phyloP scores from a whole-genome alignment of 345 rosid genomes.

The Salix arbutifolia region DNA sequence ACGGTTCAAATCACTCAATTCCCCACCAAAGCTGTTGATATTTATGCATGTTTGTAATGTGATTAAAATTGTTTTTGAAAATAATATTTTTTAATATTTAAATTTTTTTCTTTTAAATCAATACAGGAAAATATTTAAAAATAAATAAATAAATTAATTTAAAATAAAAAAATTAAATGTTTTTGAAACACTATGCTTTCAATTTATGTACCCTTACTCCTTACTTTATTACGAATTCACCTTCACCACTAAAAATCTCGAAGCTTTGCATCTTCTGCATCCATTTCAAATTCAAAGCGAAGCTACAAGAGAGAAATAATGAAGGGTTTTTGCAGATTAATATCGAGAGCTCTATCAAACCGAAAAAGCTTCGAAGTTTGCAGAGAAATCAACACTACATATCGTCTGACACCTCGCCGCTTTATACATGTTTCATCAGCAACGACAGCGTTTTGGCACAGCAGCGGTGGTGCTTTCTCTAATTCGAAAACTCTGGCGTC shows the following conservation, averaged over 20 bases:
- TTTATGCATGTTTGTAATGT: too few species aligned
- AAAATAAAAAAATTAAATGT: too few species aligned
- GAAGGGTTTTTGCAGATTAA: conserved; percentile 19
- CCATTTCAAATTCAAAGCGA: background rate
- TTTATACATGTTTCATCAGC: conserved; percentile 23
- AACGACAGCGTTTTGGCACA: conserved; percentile 10
- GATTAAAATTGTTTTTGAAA: too few species aligned
- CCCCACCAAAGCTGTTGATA: background rate
- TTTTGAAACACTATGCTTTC: too few species aligned
- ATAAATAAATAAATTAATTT: too few species aligned
- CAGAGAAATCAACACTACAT: background rate
- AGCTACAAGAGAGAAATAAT: background rate
- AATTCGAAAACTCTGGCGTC: conserved; percentile 7
- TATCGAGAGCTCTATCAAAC: conserved; percentile 21
- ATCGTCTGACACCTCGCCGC: conserved; percentile 28
- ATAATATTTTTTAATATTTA: too few species aligned
- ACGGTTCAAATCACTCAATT: background rate
- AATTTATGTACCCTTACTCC: background rate
- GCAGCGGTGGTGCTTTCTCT: background rate
- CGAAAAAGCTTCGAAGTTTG: conserved; percentile 8
- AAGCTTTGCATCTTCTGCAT: background rate
- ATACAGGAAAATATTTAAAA: too few species aligned
- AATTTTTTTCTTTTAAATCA: too few species aligned
- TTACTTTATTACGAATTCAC: background rate
- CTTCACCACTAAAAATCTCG: background rate